Percentiles rank a stretch among this genome's conserved stretches.
phyloP scores from a whole-genome alignment of 2,329 filamentous ascomycete genomes.

The Fusarium sp. region DNA sequence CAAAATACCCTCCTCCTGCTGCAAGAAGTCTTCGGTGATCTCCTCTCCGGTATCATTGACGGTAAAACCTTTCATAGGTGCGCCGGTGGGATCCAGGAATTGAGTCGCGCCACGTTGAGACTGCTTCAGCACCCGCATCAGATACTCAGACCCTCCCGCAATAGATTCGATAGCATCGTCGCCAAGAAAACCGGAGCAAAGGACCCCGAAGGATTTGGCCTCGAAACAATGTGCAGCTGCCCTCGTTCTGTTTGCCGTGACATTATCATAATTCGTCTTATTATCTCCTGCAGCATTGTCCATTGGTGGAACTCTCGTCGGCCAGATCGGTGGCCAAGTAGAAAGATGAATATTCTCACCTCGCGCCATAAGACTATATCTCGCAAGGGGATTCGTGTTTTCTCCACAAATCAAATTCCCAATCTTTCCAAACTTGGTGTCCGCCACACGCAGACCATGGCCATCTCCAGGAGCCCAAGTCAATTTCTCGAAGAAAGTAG shows the following conservation, averaged over 20 bases:
- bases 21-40: conserved; percentile 52
- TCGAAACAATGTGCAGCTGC: conserved; percentile 68
- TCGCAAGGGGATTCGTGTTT: conserved; percentile 67
- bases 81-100: conserved; percentile 64
- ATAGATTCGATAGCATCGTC: conserved; percentile 52
- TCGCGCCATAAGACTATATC: conserved; percentile 64
- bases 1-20: conserved; percentile 59
- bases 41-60: conserved; percentile 42
- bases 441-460: conserved; percentile 58
- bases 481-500: conserved; percentile 68
- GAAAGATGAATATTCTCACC: conserved; percentile 67
- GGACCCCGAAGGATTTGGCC: conserved; percentile 65
- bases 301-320: conserved; percentile 58
- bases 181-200: conserved; percentile 59
- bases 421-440: conserved; percentile 59
- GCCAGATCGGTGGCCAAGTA: conserved; percentile 67
- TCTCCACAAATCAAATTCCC: conserved; percentile 66
- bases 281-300: too few relatives aligned
- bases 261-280: conserved; percentile 66
- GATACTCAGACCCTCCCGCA: conserved; percentile 44
- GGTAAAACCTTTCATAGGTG: conserved; percentile 52
- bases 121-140: conserved; percentile 50
- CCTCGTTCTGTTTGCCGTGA: conserved; percentile 62
- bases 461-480: conserved; percentile 66
- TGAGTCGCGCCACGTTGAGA: conserved; percentile 59